Evolutionary conservation across 306 rosid genomes (phyloP), one percentile per base, ranked within the genome.

Genomic region (Gillenia trifoliata): DNA sequence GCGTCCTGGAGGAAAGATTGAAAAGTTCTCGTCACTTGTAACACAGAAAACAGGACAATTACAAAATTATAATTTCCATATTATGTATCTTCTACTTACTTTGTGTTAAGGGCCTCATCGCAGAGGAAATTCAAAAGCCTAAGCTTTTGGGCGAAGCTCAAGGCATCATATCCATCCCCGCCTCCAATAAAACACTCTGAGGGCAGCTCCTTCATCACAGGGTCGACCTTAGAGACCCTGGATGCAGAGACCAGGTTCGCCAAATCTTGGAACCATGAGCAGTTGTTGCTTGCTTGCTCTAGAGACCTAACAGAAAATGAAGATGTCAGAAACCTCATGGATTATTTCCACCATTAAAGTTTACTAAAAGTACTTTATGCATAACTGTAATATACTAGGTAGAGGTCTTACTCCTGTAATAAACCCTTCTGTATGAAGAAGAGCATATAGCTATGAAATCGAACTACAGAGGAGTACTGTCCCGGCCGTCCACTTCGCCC

Each of bases 91-190:
- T 72, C 25, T 73, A 84, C 90, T 86, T 73, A 86, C 90, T 25
- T 22, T 12, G 90, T 86, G 75, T 80, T 20, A 56, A 86, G 84
- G 71, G 78, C 84, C 83, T 86, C 86, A 72, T 86, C 88, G 52
- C 90, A 86, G 36, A 86, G 79, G 73, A 79, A 84, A 77, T 75
- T 86, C 66, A 86, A 29, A 45, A 86, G 64, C 68, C 73, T 67
- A 31, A 86, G 84, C 68, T 77, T 86, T 56, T 16, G 85, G 15
- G 90, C 84, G 72, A 84, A 75, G 75, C 47, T 73, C 64, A 86
- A 75, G 70, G 36, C 54, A 36, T 79, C 86, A 49, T 86, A 86
- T 64, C 78, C 78, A 54, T 36, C 57, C 40, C 56, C 68, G 9
- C 66, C 81, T 64, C 50, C 57, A 45, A 67, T 74, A 68, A 86